Base-by-base conservation (phyloP, 2,329 filamentous ascomycete species). In the Parafenestella ontariensis region DNA sequence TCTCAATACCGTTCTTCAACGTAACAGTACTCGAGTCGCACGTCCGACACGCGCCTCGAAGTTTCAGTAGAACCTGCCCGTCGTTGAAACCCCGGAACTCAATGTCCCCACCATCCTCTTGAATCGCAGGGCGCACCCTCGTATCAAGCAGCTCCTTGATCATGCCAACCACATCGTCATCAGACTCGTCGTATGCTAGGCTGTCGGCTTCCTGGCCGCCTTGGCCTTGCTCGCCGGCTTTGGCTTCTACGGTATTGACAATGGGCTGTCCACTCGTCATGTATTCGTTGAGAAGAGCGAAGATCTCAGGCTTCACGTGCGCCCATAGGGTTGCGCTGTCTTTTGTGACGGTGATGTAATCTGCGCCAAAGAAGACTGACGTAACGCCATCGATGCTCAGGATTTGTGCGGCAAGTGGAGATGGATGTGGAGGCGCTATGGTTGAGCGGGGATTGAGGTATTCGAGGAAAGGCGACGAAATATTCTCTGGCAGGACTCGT, bases 101-200 rank as follows among this genome's bases (percentile, higher is more conserved):
- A 70, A 99, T 98, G 74, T 99, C 95, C 41, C 95, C 95, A 43
- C 95, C 95, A 66, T 99, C 95, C 75, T 98, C 95, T 76, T 98
- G 95, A 59, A 99, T 99, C 1, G 94, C 91, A 0, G 95, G 95
- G 39, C 95, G 85, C 70, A 99, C 96, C 58, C 95, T 85, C 23
- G 95, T 99, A 78, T 99, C 95, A 31, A 99, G 82, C 28, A 99
- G 81, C 79, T 99, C 95, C 80, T 98, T 96, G 79, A 99, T 98
- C 95, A 98, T 98, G 54, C 92, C 90, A 8, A 99, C 89, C 10
- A 97, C 91, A 78, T 99, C 95, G 63, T 88, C 89, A 74, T 99
- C 95, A 59, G 96, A 89, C 72, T 96, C 92, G 66, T 94, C 88
- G 75, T 94, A 96, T 20, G 86, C 86, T 46, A 96, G 80, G 56